Evolutionary conservation across 495 filamentous ascomycete genomes (phyloP).

Genomic region (Talaromyces stipitatus): DNA sequence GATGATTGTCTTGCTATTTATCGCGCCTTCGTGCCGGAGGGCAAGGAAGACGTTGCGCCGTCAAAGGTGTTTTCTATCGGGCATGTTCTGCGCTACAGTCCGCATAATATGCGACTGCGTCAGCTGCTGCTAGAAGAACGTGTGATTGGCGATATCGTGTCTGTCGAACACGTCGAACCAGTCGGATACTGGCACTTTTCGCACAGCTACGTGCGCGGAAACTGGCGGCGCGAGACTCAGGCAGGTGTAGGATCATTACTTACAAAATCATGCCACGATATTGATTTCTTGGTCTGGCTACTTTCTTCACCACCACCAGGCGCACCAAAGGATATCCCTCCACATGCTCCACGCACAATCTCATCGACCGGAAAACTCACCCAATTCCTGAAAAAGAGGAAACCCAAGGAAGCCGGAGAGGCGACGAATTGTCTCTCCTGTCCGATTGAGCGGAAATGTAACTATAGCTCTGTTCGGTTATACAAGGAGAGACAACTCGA

Average conservation of each 20-base stretch:
- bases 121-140: conserved; percentile 63
- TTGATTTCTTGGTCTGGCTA: conserved; percentile 87
- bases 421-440: conserved; percentile 90
- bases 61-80: conserved; percentile 70
- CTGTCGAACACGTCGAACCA: conserved; percentile 85
- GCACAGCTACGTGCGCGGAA: conserved; percentile 88
- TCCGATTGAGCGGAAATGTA: conserved; percentile 60
- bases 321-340: conserved; percentile 17
- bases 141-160: conserved; percentile 75
- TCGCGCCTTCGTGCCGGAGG: conserved; percentile 32
- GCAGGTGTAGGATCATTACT: conserved; percentile 52
- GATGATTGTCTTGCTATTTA: conserved; percentile 70
- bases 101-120: conserved; percentile 80
- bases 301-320: conserved; percentile 26
- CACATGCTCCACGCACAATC: conserved; percentile 69
- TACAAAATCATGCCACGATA: conserved; percentile 91
- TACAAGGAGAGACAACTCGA: conserved; percentile 57
- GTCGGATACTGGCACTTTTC: conserved; percentile 96
- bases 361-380: conserved; percentile 54
- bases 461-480: conserved; percentile 74
- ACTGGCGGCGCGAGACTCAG: conserved; percentile 76
- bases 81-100: conserved; percentile 72
- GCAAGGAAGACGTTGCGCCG: neutral
- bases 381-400: conserved; percentile 65
- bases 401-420: conserved; percentile 61